A percentile compares a stretch with the other conserved stretches of the same genome.
These are phyloP conservation scores for Metschnikowia noctiluminum DNA, from an alignment of 805 yeast species.

Conservation along the genomic window DNA sequence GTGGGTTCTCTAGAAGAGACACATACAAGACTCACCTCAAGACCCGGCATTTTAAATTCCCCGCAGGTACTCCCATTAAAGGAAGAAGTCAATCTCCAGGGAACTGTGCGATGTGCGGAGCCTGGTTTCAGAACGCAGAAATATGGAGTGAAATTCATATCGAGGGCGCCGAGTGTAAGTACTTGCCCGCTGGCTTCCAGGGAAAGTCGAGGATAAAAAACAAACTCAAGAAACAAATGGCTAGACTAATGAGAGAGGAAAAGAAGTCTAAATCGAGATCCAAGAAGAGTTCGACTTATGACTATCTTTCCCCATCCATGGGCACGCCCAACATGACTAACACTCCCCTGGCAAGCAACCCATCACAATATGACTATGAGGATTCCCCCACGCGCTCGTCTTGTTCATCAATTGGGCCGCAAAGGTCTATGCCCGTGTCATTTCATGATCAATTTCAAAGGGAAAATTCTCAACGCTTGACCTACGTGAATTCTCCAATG, in stretches of 20 bases:
- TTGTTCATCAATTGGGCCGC: conserved; percentile 12
- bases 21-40: conserved; percentile 58
- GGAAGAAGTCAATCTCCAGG: conserved; percentile 44
- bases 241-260: conserved; percentile 20
- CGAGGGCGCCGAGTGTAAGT: conserved; percentile 47
- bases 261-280: conserved; percentile 5
- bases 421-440: conserved; percentile 3
- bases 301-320: conserved; percentile 13
- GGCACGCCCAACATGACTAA: conserved; percentile 18
- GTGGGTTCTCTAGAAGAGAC: conserved; percentile 58
- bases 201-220: conserved; percentile 44
- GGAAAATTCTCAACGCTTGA: background rate
- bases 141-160: conserved; percentile 53
- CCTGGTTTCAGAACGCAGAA: conserved; percentile 44
- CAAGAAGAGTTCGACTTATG: conserved; percentile 10
- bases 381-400: conserved; percentile 16
- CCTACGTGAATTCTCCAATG: conserved; percentile 4
- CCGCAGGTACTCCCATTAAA: conserved; percentile 50
- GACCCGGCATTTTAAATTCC: conserved; percentile 55
- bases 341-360: conserved; percentile 15
- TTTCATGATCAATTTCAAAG: conserved; percentile 3
- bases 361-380: conserved; percentile 15
- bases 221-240: conserved; percentile 37
- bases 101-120: conserved; percentile 54
- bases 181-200: conserved; percentile 41